phyloP scores from a whole-genome alignment of 306 rosid species.

The Castanospermum australe region DNA sequence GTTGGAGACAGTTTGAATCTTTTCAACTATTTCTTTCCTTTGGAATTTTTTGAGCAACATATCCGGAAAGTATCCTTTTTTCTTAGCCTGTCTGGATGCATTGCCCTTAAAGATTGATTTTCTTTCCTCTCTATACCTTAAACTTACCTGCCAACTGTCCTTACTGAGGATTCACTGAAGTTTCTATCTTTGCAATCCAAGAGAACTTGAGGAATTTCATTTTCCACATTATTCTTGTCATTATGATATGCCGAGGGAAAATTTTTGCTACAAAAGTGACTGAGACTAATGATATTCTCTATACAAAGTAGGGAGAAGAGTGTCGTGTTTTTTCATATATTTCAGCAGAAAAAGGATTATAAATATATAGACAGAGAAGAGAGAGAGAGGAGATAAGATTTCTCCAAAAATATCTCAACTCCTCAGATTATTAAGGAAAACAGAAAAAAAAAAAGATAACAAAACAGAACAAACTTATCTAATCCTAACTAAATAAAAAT shows the following conservation, averaged over 20 bases:
- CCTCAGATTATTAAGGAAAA: too few relatives aligned
- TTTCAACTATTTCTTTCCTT: neutral
- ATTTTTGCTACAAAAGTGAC: neutral
- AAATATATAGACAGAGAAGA: too few relatives aligned
- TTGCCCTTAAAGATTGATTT: neutral
- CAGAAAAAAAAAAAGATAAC: too few relatives aligned
- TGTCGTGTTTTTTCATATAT: too few relatives aligned
- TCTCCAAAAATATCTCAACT: too few relatives aligned
- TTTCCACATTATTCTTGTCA: neutral
- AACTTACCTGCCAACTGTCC: neutral
- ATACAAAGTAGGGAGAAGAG: too few relatives aligned
- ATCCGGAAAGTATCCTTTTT: neutral
- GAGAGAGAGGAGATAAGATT: too few relatives aligned
- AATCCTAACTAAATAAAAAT: too few relatives aligned
- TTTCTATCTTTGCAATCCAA: neutral
- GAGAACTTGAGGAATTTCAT: slow-evolving; percentile 11
- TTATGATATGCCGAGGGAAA: slow-evolving; percentile 18
- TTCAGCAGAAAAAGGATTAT: too few relatives aligned
- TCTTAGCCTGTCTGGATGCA: neutral
- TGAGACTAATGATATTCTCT: slow-evolving; percentile 15
- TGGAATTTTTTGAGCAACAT: neutral
- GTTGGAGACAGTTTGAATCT: neutral
- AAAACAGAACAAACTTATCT: too few relatives aligned
- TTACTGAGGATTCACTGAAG: neutral
- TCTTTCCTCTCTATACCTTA: neutral